Evolutionary conservation across 768 basidiomycete species (phyloP), one percentile per base, ranked within the genome.

Genomic region (Tylopilus vinaceipallidus): DNA sequence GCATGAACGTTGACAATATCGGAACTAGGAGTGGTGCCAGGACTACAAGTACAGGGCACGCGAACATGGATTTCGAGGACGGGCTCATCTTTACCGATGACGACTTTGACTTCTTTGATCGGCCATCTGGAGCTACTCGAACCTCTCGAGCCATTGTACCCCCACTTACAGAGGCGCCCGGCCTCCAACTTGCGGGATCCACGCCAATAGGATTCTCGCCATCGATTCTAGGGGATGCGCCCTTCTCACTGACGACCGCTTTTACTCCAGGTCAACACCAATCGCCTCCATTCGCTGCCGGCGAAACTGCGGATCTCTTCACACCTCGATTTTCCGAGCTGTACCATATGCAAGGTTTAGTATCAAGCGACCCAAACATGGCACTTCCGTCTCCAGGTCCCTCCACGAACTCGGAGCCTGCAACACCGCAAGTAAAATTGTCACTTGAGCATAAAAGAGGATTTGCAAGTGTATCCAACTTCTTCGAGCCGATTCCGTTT

Each of bases 31-130:
- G 67, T 14, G 54, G 58, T 8, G 58, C 59, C n/a, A 57, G 63
- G 29, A 36, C 59, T 17, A 50, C 59, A 26, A 57, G 53, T 36
- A 52, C 61, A 27, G 62, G 49, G 6, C 65, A 58, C 33, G 63
- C 66, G 43, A 67, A 67, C 43, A 67, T 76, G 65, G 80, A 79
- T 36, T 80, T 80, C 45, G 82, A 84, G 29, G 78, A 81, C 19
- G 77, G 74, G 1, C 84, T 92, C 58, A 58, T 54, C 20, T 67
- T 68, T 42, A 91, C 91, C 0, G 91, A 94, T 44, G 91, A 91
- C 47, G 91, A 94, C 65, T 94, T 93, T 65, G 86, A 80, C 63
- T 93, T 90, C 67, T 94, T 92, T 62, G 89, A 93, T 61, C 75
- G 74, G 22, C 83, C 82, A 0, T 71, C 77, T 1, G 51, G 56